Base-by-base conservation (phyloP, 257 asterid genomes). In the Capsicum baccatum region DNA sequence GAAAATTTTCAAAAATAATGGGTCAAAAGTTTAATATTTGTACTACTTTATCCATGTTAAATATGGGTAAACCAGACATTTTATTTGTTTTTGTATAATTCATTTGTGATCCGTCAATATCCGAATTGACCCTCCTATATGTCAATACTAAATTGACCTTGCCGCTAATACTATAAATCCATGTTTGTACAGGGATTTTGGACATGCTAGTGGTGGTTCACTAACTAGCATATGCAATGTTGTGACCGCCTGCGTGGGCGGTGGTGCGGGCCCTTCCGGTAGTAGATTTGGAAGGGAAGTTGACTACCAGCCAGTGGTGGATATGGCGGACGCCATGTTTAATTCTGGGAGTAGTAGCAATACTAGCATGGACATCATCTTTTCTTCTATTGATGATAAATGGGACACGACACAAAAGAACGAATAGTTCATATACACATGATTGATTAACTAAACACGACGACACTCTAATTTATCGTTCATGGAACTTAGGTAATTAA, bases 321-420 rank as follows among this genome's bases (percentile, higher is more conserved):
- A 93, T 58, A 87, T 95, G 98, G 99, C 98, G 0, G 97, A 94
- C 39, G 93, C 87, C 6, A 93, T 95, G 97, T 95, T 95, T 64
- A 95, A 95, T 83, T 93, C 98, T 5, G 94, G 93, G 11, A 95
- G 94, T 82, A 92, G 92, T 84, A 93, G 94, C 83, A 92, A 86
- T 74, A 92, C 87, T 58, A 93, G 98, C 88, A 88, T 94, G 93
- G 99, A 95, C 44, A 88, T 92, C 83, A 91, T 95, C 47, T 95
- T 95, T 67, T 84, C 94, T 58, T 84, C 94, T 62, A 86, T 91
- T 88, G 97, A 92, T 83, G 94, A 92, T 6, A 92, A 92, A 82
- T 91, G 91, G 93, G 97, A 92, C 86, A 84, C 89, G 0, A 92
- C 88, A 86, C 94, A 91, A 11, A 91, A 91, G 88, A 92, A 90